A percentile compares a stretch with the other conserved stretches of the same genome.
Conservation (phyloP, 2,329 filamentous ascomycete species). For the Clonostachys rosea region DNA sequence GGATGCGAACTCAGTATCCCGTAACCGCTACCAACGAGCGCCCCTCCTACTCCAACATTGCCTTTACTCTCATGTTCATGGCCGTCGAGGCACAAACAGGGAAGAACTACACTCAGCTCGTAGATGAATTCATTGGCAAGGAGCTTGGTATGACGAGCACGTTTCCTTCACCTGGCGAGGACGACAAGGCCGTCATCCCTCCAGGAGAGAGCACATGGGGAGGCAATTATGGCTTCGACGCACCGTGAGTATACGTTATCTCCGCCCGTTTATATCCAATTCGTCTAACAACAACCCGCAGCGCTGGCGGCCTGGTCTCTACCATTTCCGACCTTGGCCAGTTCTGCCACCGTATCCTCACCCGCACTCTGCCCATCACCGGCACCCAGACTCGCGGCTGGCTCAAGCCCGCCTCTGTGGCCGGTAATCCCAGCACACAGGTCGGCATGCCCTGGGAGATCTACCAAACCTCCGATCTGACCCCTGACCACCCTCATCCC, state of each 20-base stretch:
- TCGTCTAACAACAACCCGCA: constrained; percentile 3
- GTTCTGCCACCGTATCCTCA: constrained; percentile 19
- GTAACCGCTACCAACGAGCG: constrained; percentile 19
- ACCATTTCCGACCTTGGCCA: constrained; percentile 21
- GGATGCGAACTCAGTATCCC: constrained; percentile 19
- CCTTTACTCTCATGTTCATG: constrained; percentile 27
- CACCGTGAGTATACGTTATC: constrained; percentile 17
- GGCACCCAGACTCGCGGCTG: constrained; percentile 17
- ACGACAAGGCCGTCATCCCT: constrained; percentile 22
- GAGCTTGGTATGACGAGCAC: constrained; percentile 11
- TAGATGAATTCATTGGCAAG: constrained; percentile 10
- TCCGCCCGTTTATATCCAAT: neutral
- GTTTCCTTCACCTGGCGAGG: constrained; percentile 18
- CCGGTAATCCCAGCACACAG: constrained; percentile 17
- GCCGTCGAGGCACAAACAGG: constrained; percentile 21
- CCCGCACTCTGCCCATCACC: constrained; percentile 14
- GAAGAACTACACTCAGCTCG: constrained; percentile 17
- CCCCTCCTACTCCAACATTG: constrained; percentile 34
- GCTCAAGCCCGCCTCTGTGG: constrained; percentile 25
- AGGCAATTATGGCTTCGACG: constrained; percentile 20
- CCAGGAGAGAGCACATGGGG: constrained; percentile 24
- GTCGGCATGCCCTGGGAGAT: constrained; percentile 32
- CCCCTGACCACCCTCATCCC: constrained; percentile 16
- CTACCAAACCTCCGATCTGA: constrained; percentile 15
- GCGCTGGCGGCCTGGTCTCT: constrained; percentile 25